phyloP scores from a whole-genome alignment of 768 basidiomycete genomes.

The Tylopilus balloui region DNA sequence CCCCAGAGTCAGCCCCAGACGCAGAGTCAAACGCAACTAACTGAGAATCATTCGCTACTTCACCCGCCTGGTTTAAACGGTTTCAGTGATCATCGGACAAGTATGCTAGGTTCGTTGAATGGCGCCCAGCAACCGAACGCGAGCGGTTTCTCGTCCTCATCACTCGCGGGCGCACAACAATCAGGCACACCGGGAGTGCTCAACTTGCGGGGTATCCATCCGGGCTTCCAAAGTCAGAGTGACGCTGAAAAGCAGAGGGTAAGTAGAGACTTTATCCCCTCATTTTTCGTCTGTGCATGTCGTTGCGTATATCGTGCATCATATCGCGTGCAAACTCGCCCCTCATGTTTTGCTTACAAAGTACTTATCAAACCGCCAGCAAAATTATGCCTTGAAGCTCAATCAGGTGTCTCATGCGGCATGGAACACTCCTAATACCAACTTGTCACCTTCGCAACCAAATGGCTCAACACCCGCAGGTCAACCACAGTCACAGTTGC shows the following conservation, averaged over 20 bases:
- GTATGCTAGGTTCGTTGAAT: conserved; percentile 47
- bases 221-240: conserved; percentile 48
- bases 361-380: conserved; percentile 34
- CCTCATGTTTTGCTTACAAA: neutral
- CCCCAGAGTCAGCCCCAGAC: conserved; percentile 29
- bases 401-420: conserved; percentile 59
- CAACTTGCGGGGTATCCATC: conserved; percentile 43
- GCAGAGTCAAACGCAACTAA: conserved; percentile 29
- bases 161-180: conserved; percentile 42
- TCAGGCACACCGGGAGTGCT: conserved; percentile 64
- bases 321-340: neutral
- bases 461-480: conserved; percentile 22
- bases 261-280: conserved; percentile 28
- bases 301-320: neutral
- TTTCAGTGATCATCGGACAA: conserved; percentile 53
- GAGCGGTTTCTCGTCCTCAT: conserved; percentile 19
- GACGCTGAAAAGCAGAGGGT: conserved; percentile 71
- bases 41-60: conserved; percentile 32
- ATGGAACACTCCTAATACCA: conserved; percentile 58
- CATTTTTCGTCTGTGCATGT: conserved; percentile 1
- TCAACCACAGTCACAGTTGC: conserved; percentile 24
- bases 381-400: conserved; percentile 59
- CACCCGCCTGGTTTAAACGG: conserved; percentile 82
- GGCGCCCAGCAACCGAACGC: conserved; percentile 24
- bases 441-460: conserved; percentile 34